Percentiles rank a stretch among this genome's conserved stretches.
Evolutionary conservation across 78 protist genomes (phyloP).

Genomic region (Tieghemostelium lacteum): DNA sequence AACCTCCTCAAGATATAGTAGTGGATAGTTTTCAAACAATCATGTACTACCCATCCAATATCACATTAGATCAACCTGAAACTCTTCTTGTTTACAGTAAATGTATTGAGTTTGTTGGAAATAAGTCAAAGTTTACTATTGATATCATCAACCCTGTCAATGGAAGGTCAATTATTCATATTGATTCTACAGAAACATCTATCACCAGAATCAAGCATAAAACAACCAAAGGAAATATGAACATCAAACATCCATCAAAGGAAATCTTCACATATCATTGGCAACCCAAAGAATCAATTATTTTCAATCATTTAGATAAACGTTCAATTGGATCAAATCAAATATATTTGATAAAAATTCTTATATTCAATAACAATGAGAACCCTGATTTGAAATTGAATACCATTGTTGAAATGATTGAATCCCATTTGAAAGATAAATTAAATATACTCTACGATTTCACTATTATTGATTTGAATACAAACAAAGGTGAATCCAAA

Average conservation of each 20-base stretch:
- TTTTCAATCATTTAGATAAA: no score
- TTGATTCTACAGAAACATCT: background rate
- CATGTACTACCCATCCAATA: conserved; percentile 15
- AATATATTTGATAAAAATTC: no score
- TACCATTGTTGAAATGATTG: no score
- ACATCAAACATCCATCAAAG: conserved; percentile 40
- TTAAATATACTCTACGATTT: no score
- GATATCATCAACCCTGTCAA: conserved; percentile 6
- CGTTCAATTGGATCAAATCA: no score
- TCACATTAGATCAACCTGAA: conserved; percentile 6
- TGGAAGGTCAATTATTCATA: conserved; percentile 38
- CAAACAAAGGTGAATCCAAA: no score
- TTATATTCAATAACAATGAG: no score
- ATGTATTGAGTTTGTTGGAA: conserved; percentile 28
- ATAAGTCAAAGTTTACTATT: conserved; percentile 13
- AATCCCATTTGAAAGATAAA: no score
- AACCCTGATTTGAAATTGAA: no score
- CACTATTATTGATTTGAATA: no score
- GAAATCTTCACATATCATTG: conserved; percentile 23
- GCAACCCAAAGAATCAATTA: conserved; percentile 45
- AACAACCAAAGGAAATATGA: no score
- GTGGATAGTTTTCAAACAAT: conserved; percentile 58
- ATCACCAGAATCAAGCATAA: no score
- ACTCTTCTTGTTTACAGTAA: conserved; percentile 7
- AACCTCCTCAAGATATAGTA: conserved; percentile 62